Percentiles rank a stretch among this genome's conserved stretches.
phyloP scores from a whole-genome alignment of 257 asterid genomes.

The Buddleja alternifolia region DNA sequence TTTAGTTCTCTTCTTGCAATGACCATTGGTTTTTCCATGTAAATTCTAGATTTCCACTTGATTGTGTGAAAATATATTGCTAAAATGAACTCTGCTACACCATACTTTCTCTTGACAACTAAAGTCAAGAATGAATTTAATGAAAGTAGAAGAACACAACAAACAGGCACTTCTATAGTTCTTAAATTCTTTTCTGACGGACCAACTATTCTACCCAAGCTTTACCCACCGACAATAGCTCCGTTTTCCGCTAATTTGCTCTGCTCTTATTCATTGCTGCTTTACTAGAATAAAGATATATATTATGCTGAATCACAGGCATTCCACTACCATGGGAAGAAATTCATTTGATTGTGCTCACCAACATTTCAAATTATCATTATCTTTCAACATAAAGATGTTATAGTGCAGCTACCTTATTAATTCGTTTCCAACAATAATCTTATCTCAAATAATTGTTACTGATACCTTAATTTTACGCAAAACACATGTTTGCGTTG shows the following conservation, averaged over 20 bases:
- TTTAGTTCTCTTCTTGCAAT: too few species aligned
- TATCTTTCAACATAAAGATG: conserved; percentile 22
- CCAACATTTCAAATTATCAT: too few species aligned
- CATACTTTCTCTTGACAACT: conserved; percentile 8
- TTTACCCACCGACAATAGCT: background rate
- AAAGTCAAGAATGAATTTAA: conserved; percentile 15
- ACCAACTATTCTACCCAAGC: background rate
- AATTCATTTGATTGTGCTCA: too few species aligned
- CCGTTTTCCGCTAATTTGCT: background rate
- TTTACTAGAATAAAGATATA: background rate
- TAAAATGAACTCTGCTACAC: background rate
- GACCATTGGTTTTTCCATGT: background rate
- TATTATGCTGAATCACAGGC: too few species aligned
- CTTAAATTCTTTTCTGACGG: background rate
- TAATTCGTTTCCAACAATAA: background rate
- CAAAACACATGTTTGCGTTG: background rate
- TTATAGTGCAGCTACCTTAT: too few species aligned
- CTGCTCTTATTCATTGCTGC: background rate
- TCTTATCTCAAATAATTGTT: conserved; percentile 5
- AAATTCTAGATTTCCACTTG: background rate
- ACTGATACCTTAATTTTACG: background rate
- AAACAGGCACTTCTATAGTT: background rate
- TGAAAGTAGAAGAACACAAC: conserved; percentile 1
- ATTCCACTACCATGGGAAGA: too few species aligned
- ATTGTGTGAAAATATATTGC: background rate